Base-by-base conservation (phyloP, 495 filamentous ascomycete species). In the Aspergillus sclerotiicarbonarius region DNA sequence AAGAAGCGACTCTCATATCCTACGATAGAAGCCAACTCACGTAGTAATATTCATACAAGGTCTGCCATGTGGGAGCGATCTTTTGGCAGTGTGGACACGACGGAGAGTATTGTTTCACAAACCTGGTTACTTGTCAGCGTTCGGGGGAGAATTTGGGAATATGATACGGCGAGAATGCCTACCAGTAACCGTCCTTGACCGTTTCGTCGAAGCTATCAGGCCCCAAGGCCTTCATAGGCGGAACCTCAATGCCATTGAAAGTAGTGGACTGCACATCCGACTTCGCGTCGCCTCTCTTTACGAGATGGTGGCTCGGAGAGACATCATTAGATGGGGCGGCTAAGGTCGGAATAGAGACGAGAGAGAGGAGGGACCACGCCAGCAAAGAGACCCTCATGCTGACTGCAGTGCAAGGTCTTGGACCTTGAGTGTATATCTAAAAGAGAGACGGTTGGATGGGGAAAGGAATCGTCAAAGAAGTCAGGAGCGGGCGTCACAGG, bases 21-120 rank as follows among this genome's bases (percentile, higher is more conserved):
- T 16, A 6, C n/a, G 46, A 16, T 12, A 8, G 4, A 16, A 21
- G 19, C 35, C 31, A 35, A 67, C 77, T 62, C 58, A 82, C 80
- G 56, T 92, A 96, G 76, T 97, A 96, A 74, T 85, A 97, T 71
- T 98, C 94, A 75, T 96, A 96, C 20, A 96, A 76, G 7, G 93
- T 96, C 76, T 97, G 91, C 80, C 86, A 98, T 51, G 83, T 86
- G 25, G 95, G 95, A 33, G 90, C 91, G 62, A 90, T 85, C 41
- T 79, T 77, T 62, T 81, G 76, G 75, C 95, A 98, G 73, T 98
- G 94, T 39, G 74, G 76, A 68, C 92, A 97, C 21, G 78, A 82
- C 9, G 86, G 88, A 51, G 89, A 92, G 68, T 85, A 90, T 68
- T 87, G 83, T 68, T 92, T 90, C 20, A 92, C 80, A 62, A 92